Conservation (phyloP, 2,329 filamentous ascomycete species). For the Diplodia seriata region DNA sequence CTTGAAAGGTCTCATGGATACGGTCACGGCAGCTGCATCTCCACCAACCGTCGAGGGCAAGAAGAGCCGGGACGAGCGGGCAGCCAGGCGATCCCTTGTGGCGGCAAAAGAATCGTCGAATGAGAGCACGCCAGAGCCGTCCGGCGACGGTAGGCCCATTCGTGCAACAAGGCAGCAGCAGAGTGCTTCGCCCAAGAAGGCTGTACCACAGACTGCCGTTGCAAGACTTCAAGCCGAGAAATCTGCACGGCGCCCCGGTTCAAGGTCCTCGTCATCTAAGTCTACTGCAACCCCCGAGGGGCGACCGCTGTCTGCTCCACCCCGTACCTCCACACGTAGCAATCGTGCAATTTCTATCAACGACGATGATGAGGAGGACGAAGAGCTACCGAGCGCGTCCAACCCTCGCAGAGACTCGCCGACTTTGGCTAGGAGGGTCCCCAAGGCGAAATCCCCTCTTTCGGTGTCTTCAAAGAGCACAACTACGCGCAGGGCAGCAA, state of each 20-base stretch:
- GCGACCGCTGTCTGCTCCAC: slow-evolving; percentile 5
- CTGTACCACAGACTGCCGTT: not conserved
- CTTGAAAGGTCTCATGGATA: slow-evolving; percentile 17
- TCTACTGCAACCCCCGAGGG: not conserved
- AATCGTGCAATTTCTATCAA: not conserved
- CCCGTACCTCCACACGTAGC: slow-evolving; percentile 8
- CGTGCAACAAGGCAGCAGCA: slow-evolving; percentile 10
- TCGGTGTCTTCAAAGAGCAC: not conserved
- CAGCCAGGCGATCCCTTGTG: slow-evolving; percentile 29
- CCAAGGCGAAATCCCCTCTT: slow-evolving; percentile 14
- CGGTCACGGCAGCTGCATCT: slow-evolving; percentile 2
- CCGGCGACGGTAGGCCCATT: not conserved
- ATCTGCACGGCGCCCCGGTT: not conserved
- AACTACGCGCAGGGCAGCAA: not conserved
- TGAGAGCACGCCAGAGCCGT: slow-evolving; percentile 15
- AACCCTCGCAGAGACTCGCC: not conserved
- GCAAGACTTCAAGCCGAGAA: slow-evolving; percentile 6
- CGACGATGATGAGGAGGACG: not conserved
- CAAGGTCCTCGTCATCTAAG: not conserved
- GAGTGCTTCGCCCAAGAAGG: slow-evolving; percentile 14
- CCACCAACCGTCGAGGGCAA: slow-evolving; percentile 1
- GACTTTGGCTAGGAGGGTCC: not conserved
- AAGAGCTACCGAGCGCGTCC: not conserved
- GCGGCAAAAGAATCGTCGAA: slow-evolving; percentile 10
- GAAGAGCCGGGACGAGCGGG: slow-evolving; percentile 26